Evolutionary conservation across 352 stramenopile genomes (phyloP).

Genomic region (Phytophthora syringae): DNA sequence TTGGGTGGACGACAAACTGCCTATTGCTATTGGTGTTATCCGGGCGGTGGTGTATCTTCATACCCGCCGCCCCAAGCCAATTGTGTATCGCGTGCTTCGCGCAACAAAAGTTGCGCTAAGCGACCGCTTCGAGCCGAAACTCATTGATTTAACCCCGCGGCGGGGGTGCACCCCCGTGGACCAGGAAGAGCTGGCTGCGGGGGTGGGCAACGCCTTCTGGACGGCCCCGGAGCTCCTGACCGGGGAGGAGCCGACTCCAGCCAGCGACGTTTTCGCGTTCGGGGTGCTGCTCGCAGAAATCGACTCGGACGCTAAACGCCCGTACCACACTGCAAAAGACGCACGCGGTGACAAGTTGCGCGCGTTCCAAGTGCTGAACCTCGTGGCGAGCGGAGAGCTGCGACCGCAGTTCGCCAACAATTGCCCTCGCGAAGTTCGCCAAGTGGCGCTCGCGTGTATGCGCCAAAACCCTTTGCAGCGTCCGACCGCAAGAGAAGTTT

Average conservation of each 20-base stretch:
- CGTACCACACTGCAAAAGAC: slow-evolving; percentile 28
- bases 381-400: slow-evolving; percentile 39
- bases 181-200: slow-evolving; percentile 33
- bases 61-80: slow-evolving; percentile 13
- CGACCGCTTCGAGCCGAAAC: slow-evolving; percentile 27
- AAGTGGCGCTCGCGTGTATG: slow-evolving; percentile 41
- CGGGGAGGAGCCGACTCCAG: slow-evolving; percentile 50
- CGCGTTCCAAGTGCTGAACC: slow-evolving; percentile 40
- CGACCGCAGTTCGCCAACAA: slow-evolving; percentile 39
- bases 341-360: slow-evolving; percentile 25
- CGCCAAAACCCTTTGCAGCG: slow-evolving; percentile 39
- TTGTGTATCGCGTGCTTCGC: slow-evolving; percentile 34
- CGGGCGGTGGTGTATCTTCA: slow-evolving; percentile 37
- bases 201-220: slow-evolving; percentile 36
- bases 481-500: slow-evolving; percentile 26
- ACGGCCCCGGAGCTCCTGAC: slow-evolving; percentile 60
- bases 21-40: slow-evolving; percentile 26
- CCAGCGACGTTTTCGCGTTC: slow-evolving; percentile 73
- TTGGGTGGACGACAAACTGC: slow-evolving; percentile 36
- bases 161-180: slow-evolving; percentile 21
- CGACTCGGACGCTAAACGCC: slow-evolving; percentile 41
- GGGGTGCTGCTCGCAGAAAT: slow-evolving; percentile 60
- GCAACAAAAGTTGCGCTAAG: slow-evolving; percentile 33
- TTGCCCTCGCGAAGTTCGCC: slow-evolving; percentile 31
- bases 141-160: slow-evolving; percentile 36